Percentiles rank a stretch among this genome's conserved stretches.
Conservation (phyloP, 78 protist species). For the Monocercomonoides exilis region DNA sequence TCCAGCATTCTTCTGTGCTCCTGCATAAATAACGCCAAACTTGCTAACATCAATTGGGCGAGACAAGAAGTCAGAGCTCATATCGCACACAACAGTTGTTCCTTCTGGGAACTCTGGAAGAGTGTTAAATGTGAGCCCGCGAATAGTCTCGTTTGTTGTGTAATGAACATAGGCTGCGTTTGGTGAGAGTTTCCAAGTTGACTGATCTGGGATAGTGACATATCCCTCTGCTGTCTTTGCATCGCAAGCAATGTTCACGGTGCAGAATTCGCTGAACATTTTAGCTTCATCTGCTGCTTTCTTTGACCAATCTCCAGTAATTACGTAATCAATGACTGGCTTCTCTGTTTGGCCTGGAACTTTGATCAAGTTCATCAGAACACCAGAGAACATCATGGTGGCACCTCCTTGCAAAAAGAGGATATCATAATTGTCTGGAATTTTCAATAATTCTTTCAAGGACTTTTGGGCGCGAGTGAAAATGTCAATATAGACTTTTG, state of each 20-base stretch:
- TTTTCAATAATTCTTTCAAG: conserved; percentile 31
- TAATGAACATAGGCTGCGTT: conserved; percentile 70
- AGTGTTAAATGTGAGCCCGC: conserved; percentile 79
- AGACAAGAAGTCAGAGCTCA: conserved; percentile 77
- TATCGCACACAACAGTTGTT: conserved; percentile 68
- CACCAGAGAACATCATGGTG: conserved; percentile 69
- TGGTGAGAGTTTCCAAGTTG: conserved; percentile 45
- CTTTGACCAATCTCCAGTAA: conserved; percentile 91
- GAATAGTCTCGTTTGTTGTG: conserved; percentile 86
- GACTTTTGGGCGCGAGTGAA: conserved; percentile 29
- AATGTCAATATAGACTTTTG: conserved; percentile 41
- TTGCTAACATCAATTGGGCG: conserved; percentile 74
- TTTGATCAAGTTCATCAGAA: conserved; percentile 77
- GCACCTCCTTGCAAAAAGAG: conserved; percentile 97
- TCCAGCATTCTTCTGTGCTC: conserved; percentile 93
- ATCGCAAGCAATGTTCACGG: conserved; percentile 44
- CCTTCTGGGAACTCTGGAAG: conserved; percentile 21
- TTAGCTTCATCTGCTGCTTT: conserved; percentile 71
- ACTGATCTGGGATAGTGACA: conserved; percentile 21
- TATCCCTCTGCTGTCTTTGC: conserved; percentile 21
- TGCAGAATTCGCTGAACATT: conserved; percentile 48
- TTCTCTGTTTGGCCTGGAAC: no score
- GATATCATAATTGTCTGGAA: conserved; percentile 74
- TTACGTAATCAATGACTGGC: conserved; percentile 68
- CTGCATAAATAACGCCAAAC: conserved; percentile 81